These are phyloP conservation scores for Suhomyces yuchorum DNA, from an alignment of 1,139 yeast genomes.

Conservation along the genomic window DNA sequence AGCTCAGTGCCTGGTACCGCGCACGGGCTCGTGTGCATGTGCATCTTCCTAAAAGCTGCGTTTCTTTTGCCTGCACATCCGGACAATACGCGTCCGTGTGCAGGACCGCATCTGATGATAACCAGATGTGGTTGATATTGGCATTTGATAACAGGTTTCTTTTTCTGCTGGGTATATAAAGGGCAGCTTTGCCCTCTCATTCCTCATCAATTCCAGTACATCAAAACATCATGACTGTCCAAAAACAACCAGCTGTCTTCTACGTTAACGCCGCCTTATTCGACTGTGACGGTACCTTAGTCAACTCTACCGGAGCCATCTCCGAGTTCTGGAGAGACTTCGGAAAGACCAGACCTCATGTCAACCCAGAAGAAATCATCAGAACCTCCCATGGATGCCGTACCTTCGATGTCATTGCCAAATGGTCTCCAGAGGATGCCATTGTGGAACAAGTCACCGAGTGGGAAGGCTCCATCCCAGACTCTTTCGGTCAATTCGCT, in stretches of 20 bases:
- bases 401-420: constrained; percentile 73
- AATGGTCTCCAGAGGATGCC: constrained; percentile 76
- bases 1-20: background rate
- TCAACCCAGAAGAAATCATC: constrained; percentile 69
- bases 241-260: constrained; percentile 49
- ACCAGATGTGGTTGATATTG: constrained; percentile 2
- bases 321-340: constrained; percentile 80
- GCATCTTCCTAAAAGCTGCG: background rate
- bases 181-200: constrained; percentile 1
- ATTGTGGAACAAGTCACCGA: constrained; percentile 64
- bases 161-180: constrained; percentile 12
- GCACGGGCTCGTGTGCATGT: background rate
- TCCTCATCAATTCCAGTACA: constrained; percentile 1
- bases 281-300: constrained; percentile 85
- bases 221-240: constrained; percentile 25
- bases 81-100: constrained; percentile 8
- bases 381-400: constrained; percentile 82
- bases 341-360: constrained; percentile 68
- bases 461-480: constrained; percentile 72
- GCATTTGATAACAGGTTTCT: constrained; percentile 3
- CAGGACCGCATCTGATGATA: constrained; percentile 13
- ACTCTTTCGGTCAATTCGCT: constrained; percentile 69
- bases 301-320: constrained; percentile 79
- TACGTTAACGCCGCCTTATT: constrained; percentile 59
- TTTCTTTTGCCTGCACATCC: constrained; percentile 9